A percentile compares a stretch with the other conserved stretches of the same genome.
Conservation (phyloP, 2,329 filamentous ascomycete species). For the Alternaria angustiovoidea region DNA sequence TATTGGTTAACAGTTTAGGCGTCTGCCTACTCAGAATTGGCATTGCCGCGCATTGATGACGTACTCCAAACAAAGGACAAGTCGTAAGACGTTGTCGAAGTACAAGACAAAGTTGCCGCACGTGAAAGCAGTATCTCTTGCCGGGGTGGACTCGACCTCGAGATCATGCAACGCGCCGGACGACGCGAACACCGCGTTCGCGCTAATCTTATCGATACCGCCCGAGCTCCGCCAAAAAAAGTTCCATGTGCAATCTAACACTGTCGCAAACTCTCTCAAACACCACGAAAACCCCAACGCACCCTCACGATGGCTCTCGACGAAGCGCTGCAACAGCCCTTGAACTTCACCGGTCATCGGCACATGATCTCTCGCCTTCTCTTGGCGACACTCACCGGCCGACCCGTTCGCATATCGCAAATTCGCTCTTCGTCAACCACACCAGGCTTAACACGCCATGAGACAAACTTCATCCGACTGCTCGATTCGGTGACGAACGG, state of each 20-base stretch:
- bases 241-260: slow-evolving; percentile 20
- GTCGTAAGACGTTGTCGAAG: background rate
- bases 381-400: slow-evolving; percentile 88
- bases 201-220: slow-evolving; percentile 23
- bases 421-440: slow-evolving; percentile 89
- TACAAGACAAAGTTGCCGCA: background rate
- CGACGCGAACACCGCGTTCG: slow-evolving; percentile 14
- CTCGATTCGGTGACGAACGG: slow-evolving; percentile 96
- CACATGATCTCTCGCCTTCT: slow-evolving; percentile 84
- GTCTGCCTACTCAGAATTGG: slow-evolving; percentile 16
- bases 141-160: background rate
- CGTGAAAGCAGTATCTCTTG: background rate
- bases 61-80: background rate
- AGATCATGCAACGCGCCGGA: slow-evolving; percentile 10
- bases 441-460: slow-evolving; percentile 88
- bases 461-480: slow-evolving; percentile 94
- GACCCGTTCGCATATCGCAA: slow-evolving; percentile 88
- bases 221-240: slow-evolving; percentile 27
- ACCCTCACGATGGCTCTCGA: slow-evolving; percentile 37
- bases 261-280: background rate
- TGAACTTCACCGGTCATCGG: slow-evolving; percentile 85
- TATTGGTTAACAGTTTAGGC: slow-evolving; percentile 38
- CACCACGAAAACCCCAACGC: background rate
- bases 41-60: slow-evolving; percentile 16
- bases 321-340: slow-evolving; percentile 55